A percentile compares a stretch with the other conserved stretches of the same genome.
These are phyloP conservation scores for Mortierella sp. DNA, from an alignment of 371 early-diverging fungal genomes.

Conservation along the genomic window DNA sequence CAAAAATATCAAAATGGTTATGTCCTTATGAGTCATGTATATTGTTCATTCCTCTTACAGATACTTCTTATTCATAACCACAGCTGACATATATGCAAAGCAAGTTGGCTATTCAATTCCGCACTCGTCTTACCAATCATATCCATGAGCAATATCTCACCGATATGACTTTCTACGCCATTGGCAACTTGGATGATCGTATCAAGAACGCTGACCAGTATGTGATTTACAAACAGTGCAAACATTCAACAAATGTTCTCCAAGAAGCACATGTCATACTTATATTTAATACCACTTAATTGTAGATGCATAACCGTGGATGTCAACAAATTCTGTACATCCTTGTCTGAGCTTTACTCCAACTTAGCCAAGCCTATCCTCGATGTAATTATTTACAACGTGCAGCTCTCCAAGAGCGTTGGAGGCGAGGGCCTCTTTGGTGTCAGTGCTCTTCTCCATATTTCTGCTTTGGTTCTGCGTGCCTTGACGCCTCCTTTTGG, in stretches of 20 bases:
- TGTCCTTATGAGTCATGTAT: not conserved
- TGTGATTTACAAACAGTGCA: conserved; percentile 4
- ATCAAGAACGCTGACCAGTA: conserved; percentile 91
- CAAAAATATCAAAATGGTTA: not conserved
- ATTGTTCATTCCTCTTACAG: not conserved
- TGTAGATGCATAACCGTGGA: conserved; percentile 84
- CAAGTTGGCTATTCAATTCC: conserved; percentile 87
- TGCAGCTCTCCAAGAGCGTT: conserved; percentile 84
- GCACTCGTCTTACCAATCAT: conserved; percentile 85
- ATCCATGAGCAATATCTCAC: conserved; percentile 88
- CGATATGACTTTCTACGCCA: conserved; percentile 89
- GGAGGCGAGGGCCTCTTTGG: conserved; percentile 81
- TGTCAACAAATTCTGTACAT: conserved; percentile 86
- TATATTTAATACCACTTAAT: not conserved
- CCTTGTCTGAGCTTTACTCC: conserved; percentile 82
- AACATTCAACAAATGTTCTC: not conserved
- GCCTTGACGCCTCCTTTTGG: conserved; percentile 91
- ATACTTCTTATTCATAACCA: conserved; percentile 28
- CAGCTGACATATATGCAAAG: conserved; percentile 84
- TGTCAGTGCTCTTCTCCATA: conserved; percentile 76
- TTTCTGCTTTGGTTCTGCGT: conserved; percentile 80
- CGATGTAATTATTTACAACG: conserved; percentile 89
- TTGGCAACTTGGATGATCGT: conserved; percentile 86
- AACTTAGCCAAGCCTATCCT: conserved; percentile 90
- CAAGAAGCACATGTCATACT: not conserved